These are phyloP conservation scores for Zygosaccharomyces kombuchaensis DNA, from an alignment of 805 yeast genomes.

Conservation along the genomic window DNA sequence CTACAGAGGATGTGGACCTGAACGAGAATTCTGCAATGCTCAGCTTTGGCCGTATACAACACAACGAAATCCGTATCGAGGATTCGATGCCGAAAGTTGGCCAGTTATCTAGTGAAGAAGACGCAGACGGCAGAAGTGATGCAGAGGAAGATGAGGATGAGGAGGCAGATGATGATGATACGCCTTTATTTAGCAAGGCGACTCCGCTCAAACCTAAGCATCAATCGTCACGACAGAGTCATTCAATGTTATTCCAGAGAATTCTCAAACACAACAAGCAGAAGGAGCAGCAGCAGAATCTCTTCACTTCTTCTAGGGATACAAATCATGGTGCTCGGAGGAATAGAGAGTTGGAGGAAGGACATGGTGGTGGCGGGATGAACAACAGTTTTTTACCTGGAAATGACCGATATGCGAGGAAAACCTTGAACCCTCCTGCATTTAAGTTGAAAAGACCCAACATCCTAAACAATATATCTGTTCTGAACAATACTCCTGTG, in stretches of 20 bases:
- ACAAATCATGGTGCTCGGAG: conserved; percentile 1
- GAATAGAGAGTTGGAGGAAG: conserved; percentile 10
- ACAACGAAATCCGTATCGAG: neutral
- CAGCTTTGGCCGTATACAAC: neutral
- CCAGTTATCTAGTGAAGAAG: conserved; percentile 42
- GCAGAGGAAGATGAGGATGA: conserved; percentile 13
- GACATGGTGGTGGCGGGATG: conserved; percentile 1
- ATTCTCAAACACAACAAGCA: conserved; percentile 14
- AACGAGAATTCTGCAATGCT: conserved; percentile 5
- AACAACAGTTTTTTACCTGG: conserved; percentile 12
- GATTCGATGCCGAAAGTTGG: conserved; percentile 29
- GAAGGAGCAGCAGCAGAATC: conserved; percentile 6
- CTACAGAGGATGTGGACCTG: conserved; percentile 11
- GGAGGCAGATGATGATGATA: conserved; percentile 20
- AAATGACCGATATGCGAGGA: neutral
- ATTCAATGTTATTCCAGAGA: conserved; percentile 15
- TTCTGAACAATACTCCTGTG: conserved; percentile 26
- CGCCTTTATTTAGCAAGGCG: conserved; percentile 14
- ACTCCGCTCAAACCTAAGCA: neutral
- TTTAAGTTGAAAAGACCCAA: conserved; percentile 21
- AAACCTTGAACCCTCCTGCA: neutral
- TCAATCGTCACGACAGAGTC: conserved; percentile 5
- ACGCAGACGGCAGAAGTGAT: conserved; percentile 41
- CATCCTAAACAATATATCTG: conserved; percentile 23
- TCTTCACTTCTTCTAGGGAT: conserved; percentile 16